Percentiles rank a stretch among this genome's conserved stretches.
Conservation (phyloP, 2,329 filamentous ascomycete genomes). For the Tolypocladium album region DNA sequence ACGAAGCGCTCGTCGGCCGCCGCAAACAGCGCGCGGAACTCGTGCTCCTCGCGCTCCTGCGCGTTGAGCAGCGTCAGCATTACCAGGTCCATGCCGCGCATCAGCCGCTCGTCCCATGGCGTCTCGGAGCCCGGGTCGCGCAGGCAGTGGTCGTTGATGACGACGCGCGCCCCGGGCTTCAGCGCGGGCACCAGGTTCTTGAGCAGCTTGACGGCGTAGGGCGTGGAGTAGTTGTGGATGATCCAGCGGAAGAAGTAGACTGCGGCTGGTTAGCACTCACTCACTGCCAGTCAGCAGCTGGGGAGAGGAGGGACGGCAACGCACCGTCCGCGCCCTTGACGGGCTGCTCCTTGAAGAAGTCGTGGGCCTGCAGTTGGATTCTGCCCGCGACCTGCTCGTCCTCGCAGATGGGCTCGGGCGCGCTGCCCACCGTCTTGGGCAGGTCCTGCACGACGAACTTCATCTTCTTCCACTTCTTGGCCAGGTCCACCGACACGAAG, state of each 20-base stretch:
- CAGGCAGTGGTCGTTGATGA: conserved; percentile 35
- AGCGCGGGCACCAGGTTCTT: conserved; percentile 41
- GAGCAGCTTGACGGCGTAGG: conserved; percentile 36
- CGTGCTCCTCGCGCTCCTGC: conserved; percentile 35
- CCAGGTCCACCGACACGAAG: conserved; percentile 44
- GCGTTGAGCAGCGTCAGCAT: conserved; percentile 42
- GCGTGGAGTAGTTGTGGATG: conserved; percentile 50
- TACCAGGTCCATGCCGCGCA: conserved; percentile 38
- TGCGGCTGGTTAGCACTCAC: conserved; percentile 10
- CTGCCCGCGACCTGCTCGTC: conserved; percentile 26
- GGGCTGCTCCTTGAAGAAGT: conserved; percentile 48
- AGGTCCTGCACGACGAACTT: conserved; percentile 47
- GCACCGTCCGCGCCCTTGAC: conserved; percentile 39
- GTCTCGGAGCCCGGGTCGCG: conserved; percentile 25
- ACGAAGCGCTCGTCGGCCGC: conserved; percentile 29
- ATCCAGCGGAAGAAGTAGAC: conserved; percentile 51
- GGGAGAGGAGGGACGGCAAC: conserved; percentile 1
- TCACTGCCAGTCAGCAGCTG: no score
- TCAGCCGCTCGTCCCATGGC: conserved; percentile 34
- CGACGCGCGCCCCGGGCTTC: conserved; percentile 40
- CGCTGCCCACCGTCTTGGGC: conserved; percentile 34
- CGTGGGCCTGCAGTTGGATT: conserved; percentile 36
- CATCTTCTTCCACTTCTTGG: conserved; percentile 35
- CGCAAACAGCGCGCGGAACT: conserved; percentile 34
- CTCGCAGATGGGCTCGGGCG: conserved; percentile 29